A percentile compares a stretch with the other conserved stretches of the same genome.
These are phyloP conservation scores for Micractinium conductrix DNA, from an alignment of 139 green algal genomes.

Conservation along the genomic window DNA sequence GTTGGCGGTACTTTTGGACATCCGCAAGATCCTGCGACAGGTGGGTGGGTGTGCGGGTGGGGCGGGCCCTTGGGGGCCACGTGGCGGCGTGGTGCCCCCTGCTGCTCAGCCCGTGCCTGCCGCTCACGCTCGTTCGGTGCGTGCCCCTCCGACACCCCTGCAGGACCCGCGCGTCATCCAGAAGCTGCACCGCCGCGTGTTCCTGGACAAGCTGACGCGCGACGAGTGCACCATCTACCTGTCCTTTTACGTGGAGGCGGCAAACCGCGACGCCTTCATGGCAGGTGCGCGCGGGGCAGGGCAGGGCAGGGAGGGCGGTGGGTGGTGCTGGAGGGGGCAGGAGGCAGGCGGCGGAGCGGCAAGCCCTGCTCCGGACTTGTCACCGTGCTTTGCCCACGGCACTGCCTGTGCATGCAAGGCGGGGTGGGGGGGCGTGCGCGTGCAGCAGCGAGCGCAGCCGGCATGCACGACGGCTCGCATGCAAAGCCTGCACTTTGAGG, in stretches of 20 bases:
- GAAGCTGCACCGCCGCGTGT: slow-evolving; percentile 90
- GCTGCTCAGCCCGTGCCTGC: too few relatives aligned
- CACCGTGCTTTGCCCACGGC: too few relatives aligned
- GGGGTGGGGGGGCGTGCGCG: too few relatives aligned
- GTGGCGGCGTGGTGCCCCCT: too few relatives aligned
- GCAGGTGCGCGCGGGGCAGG: slow-evolving; percentile 27
- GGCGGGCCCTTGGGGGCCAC: too few relatives aligned
- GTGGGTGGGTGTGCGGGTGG: neutral
- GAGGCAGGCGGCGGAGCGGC: too few relatives aligned
- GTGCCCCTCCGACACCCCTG: neutral
- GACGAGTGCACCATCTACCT: slow-evolving; percentile 78
- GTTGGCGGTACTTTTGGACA: neutral
- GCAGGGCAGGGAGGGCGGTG: neutral
- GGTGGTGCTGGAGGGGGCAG: neutral
- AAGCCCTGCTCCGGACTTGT: too few relatives aligned
- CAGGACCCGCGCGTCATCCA: slow-evolving; percentile 84
- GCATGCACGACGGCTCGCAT: too few relatives aligned
- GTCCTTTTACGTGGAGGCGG: slow-evolving; percentile 80
- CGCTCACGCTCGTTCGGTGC: too few relatives aligned
- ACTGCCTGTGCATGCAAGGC: too few relatives aligned
- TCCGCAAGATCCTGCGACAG: neutral
- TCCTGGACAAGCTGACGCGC: slow-evolving; percentile 84
- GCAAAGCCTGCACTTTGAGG: too few relatives aligned
- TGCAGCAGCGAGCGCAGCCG: too few relatives aligned
- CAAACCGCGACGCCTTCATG: slow-evolving; percentile 89